A percentile compares a stretch with the other conserved stretches of the same genome.
phyloP scores from a whole-genome alignment of 2,329 filamentous ascomycete species.

The Trichophyton verrucosum region DNA sequence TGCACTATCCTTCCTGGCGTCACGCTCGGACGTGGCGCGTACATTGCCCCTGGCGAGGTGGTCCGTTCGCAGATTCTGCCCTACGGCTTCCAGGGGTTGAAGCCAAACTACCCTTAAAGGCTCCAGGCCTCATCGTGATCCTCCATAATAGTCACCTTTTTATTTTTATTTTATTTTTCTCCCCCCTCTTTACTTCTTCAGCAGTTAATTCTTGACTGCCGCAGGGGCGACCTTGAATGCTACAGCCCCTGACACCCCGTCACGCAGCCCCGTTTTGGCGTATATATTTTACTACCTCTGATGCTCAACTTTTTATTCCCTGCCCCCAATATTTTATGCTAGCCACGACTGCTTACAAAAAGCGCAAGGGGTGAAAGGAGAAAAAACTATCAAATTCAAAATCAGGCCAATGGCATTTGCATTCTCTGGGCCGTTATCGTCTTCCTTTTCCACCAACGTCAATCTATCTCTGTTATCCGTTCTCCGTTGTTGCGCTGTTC shows the following conservation, averaged over 20 bases:
- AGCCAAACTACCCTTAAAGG: constrained; percentile 24
- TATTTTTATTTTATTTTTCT: not conserved
- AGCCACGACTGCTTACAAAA: not conserved
- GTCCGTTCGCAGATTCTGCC: constrained; percentile 33
- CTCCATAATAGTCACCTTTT: not conserved
- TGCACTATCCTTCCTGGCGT: constrained; percentile 45
- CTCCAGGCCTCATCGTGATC: not conserved
- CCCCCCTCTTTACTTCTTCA: too few species aligned
- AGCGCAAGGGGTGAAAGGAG: not conserved
- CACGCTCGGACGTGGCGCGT: constrained; percentile 30
- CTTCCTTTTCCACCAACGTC: not conserved
- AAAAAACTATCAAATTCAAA: not conserved
- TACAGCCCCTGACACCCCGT: too few species aligned
- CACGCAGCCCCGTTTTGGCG: not conserved
- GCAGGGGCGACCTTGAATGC: too few species aligned
- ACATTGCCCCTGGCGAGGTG: constrained; percentile 35
- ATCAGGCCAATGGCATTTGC: not conserved
- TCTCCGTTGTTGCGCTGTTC: too few species aligned
- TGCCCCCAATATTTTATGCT: not conserved
- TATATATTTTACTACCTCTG: not conserved
- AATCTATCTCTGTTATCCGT: too few species aligned
- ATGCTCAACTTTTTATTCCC: not conserved
- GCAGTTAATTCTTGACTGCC: too few species aligned
- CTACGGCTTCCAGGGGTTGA: constrained; percentile 32
- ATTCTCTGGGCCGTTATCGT: not conserved